A percentile compares a stretch with the other conserved stretches of the same genome.
Evolutionary conservation across 2,329 filamentous ascomycete species (phyloP).

Genomic region (Aspergillus ochraceus): DNA sequence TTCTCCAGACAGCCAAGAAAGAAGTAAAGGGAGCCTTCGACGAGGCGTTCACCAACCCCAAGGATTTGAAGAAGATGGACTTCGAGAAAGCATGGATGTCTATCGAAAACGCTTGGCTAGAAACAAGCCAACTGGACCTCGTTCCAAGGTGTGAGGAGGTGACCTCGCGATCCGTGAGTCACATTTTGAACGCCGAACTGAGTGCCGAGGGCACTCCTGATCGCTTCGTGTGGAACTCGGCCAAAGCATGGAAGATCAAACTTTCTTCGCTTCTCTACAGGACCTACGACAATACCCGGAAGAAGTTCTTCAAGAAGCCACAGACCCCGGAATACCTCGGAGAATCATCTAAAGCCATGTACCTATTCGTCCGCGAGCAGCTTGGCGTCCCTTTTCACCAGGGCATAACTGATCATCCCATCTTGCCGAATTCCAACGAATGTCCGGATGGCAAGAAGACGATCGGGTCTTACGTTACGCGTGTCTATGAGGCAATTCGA

Average conservation of each 20-base stretch:
- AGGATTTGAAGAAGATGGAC: background rate
- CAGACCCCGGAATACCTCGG: conserved; percentile 13
- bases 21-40: conserved; percentile 9
- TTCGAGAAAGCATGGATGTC: background rate
- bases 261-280: background rate
- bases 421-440: background rate
- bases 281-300: conserved; percentile 4
- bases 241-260: background rate
- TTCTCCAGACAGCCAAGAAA: conserved; percentile 48
- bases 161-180: background rate
- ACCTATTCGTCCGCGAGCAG: conserved; percentile 31
- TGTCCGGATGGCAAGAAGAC: conserved; percentile 21
- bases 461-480: conserved; percentile 13
- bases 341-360: conserved; percentile 27
- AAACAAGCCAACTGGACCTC: background rate
- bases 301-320: conserved; percentile 9
- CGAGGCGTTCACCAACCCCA: conserved; percentile 32
- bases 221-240: background rate
- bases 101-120: background rate
- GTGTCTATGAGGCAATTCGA: background rate
- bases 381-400: conserved; percentile 32
- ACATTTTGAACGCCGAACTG: background rate
- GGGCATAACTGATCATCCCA: conserved; percentile 24
- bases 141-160: background rate
- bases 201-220: background rate